Base-by-base conservation (phyloP, 179 eudicot genomes). In the Nepenthes alata region DNA sequence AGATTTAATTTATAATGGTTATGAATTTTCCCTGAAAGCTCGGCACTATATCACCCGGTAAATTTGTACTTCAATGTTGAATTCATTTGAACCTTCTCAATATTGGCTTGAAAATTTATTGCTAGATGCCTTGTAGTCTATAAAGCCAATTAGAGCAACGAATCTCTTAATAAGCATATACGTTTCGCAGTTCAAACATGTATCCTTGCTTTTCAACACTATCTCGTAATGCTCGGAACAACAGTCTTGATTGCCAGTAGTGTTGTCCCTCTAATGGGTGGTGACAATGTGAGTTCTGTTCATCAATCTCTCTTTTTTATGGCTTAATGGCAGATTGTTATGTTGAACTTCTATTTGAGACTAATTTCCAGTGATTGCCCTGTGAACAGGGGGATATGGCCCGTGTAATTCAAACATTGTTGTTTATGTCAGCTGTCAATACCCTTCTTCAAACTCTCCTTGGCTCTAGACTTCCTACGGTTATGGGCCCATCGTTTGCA, bases 401-500 rank as follows among this genome's bases (percentile, higher is more conserved):
- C 39, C 84, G 88, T 13, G 98, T 93, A 61, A 89, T 93, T 58
- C 96, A 93, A 53, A 45, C 82, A 8, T 53, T 93, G 78, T 78
- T 93, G 66, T 89, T 93, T 51, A 83, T 83, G 88, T 87, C 97
- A 49, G 98, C 87, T 37, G 38, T 93, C 45, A 93, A 93, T 75
- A 93, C 98, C 0, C 95, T 89, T 75, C 66, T 93, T 64, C 98
- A 93, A 74, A 85, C 95, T 37, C 73, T 81, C 60, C 35, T 93
- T 2, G 98, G 98, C 49, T 85, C 95, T 25, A 77, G 98, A 55
- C 97, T 93, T 60, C 98, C 98, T 11, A 87, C 86, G 0, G 97
- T 93, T 58, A 93, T 93, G 98, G 98, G 97, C 53, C 98, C 98
- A 3, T 93, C 98, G 5, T 81, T 77, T 72, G 88, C 85, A 45